phyloP scores from a whole-genome alignment of 179 eudicot genomes.

The Amaranthus tricolor region DNA sequence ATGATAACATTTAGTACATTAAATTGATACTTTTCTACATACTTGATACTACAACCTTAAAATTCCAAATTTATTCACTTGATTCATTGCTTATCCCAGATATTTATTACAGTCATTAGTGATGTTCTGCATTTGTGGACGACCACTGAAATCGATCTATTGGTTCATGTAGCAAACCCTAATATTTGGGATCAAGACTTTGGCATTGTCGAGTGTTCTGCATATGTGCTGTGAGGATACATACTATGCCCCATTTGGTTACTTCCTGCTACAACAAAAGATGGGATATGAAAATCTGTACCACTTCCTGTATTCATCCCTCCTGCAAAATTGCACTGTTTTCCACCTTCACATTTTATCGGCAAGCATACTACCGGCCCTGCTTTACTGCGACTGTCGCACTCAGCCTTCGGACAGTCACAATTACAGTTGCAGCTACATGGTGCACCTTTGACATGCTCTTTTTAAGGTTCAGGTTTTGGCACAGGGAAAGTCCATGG shows the following conservation, averaged over 20 bases:
- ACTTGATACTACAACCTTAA: not conserved
- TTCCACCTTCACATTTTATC: conserved; percentile 17
- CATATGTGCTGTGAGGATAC: not conserved
- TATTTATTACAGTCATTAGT: conserved; percentile 1
- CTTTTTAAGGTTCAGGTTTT: conserved; percentile 19
- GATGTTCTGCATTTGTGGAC: conserved; percentile 9
- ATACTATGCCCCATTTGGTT: not conserved
- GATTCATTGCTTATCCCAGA: not conserved
- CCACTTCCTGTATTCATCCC: conserved; percentile 19
- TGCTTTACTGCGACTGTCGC: conserved; percentile 1
- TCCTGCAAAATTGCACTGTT: conserved; percentile 20
- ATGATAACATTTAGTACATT: too few relatives aligned
- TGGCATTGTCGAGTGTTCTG: not conserved
- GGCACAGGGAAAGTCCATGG: conserved; percentile 16
- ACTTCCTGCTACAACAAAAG: conserved; percentile 9
- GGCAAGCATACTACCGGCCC: conserved; percentile 21
- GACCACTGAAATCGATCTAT: too few relatives aligned
- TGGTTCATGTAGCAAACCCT: too few relatives aligned
- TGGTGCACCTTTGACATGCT: conserved; percentile 6
- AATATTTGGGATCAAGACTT: too few relatives aligned
- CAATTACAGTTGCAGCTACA: conserved; percentile 33
- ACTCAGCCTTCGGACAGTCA: conserved; percentile 20
- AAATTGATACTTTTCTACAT: not conserved
- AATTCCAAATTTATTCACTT: not conserved
- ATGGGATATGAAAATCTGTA: conserved; percentile 17